phyloP scores from a whole-genome alignment of 345 rosid genomes.

The Eucalyptus regnans region DNA sequence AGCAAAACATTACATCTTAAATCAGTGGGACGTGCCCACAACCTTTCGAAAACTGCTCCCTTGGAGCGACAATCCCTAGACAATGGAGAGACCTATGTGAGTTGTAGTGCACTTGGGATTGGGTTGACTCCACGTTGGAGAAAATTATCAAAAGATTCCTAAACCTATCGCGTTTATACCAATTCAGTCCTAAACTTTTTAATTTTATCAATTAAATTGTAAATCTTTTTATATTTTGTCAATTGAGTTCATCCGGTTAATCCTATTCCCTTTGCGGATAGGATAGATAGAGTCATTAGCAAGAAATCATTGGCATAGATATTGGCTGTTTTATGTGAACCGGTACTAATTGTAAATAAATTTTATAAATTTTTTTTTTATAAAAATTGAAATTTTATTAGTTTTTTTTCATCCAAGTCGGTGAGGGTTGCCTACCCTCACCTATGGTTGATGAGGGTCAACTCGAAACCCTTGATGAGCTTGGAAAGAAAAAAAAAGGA shows the following conservation, averaged over 20 bases:
- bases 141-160: too few species aligned
- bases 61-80: not conserved
- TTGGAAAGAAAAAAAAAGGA: too few species aligned
- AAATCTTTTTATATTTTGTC: too few species aligned
- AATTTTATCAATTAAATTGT: too few species aligned
- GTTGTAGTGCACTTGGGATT: too few species aligned
- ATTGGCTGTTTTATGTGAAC: fast-evolving
- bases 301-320: too few species aligned
- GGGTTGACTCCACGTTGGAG: fast-evolving
- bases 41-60: not conserved
- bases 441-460: fast-evolving
- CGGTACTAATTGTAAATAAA: fast-evolving
- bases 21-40: not conserved
- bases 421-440: not conserved
- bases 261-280: too few species aligned
- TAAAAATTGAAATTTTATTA: too few species aligned
- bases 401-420: not conserved
- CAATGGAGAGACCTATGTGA: too few species aligned
- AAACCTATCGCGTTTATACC: fast-evolving
- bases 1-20: not conserved
- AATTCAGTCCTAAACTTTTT: fast-evolving
- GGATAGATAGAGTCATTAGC: too few species aligned
- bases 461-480: too few species aligned
- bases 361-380: too few species aligned
- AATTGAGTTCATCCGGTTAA: fast-evolving